phyloP scores from a whole-genome alignment of 1,284 basidiomycete genomes.

The Cystobasidiaceae sp. region DNA sequence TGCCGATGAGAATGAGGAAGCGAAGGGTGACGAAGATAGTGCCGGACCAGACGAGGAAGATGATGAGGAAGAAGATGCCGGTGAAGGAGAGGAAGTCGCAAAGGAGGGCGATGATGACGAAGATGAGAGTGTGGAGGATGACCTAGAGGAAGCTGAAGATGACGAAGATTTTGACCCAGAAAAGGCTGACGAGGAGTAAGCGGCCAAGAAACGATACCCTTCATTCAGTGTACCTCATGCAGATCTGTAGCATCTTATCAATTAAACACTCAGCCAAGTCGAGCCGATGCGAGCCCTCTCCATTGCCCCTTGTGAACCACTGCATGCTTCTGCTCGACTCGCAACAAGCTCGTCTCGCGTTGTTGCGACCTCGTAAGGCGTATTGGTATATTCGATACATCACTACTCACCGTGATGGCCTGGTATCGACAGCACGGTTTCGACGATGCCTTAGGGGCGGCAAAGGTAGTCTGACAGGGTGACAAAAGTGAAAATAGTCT shows the following conservation, averaged over 20 bases:
- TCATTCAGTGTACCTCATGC: conserved; percentile 8
- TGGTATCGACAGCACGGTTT: too few species aligned
- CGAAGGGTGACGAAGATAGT: conserved; percentile 14
- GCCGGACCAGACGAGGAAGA: not conserved
- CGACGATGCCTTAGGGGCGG: too few species aligned
- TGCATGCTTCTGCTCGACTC: not conserved
- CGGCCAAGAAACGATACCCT: conserved; percentile 1
- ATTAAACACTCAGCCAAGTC: not conserved
- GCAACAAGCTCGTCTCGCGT: not conserved
- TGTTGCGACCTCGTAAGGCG: too few species aligned
- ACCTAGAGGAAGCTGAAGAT: conserved; percentile 43
- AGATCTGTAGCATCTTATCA: not conserved
- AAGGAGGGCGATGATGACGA: conserved; percentile 7
- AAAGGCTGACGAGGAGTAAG: conserved; percentile 21
- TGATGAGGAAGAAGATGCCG: conserved; percentile 30
- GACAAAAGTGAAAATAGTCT: too few species aligned
- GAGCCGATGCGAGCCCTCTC: not conserved
- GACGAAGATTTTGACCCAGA: conserved; percentile 31
- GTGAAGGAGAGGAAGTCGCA: not conserved
- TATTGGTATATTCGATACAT: too few species aligned
- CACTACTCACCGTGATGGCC: too few species aligned
- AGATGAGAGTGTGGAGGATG: conserved; percentile 39
- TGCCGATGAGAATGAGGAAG: conserved; percentile 6
- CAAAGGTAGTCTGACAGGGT: too few species aligned
- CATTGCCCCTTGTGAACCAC: not conserved